These are phyloP conservation scores for Colletotrichum cereale DNA, from an alignment of 2,329 filamentous ascomycete genomes.

Conservation along the genomic window DNA sequence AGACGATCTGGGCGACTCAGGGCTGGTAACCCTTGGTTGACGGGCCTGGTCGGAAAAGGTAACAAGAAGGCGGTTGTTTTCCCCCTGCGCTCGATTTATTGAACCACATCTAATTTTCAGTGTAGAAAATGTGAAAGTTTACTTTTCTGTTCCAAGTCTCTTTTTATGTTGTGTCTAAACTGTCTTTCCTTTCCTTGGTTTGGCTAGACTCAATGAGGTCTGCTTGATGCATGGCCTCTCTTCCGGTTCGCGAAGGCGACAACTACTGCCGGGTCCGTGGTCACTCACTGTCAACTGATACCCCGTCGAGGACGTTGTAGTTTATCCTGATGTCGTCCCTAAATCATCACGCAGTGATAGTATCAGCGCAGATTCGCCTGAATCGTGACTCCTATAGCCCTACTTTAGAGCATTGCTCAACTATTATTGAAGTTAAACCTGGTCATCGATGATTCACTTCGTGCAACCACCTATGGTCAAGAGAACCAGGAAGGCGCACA, in stretches of 20 bases:
- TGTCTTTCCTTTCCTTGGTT: too few relatives aligned
- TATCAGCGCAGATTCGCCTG: neutral
- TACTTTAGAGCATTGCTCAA: neutral
- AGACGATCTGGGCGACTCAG: conserved; percentile 36
- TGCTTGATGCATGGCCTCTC: neutral
- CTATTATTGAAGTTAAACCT: neutral
- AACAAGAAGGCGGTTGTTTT: neutral
- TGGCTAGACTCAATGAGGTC: too few relatives aligned
- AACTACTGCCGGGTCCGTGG: neutral
- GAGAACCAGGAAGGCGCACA: neutral
- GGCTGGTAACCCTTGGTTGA: conserved; percentile 4
- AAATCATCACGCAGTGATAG: neutral
- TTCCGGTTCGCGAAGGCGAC: neutral
- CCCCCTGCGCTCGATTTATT: too few relatives aligned
- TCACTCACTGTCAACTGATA: neutral
- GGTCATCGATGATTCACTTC: neutral
- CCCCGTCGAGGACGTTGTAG: neutral
- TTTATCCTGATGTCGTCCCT: too few relatives aligned
- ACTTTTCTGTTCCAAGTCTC: neutral
- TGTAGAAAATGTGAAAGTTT: neutral
- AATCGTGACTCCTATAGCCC: too few relatives aligned
- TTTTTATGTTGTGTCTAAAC: too few relatives aligned
- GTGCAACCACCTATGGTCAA: neutral
- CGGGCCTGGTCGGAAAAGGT: fast-evolving
- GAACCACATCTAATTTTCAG: neutral